Evolutionary conservation across 139 green algal genomes (phyloP), one percentile per base, ranked within the genome.

Genomic region (Zygnema cylindricum): DNA sequence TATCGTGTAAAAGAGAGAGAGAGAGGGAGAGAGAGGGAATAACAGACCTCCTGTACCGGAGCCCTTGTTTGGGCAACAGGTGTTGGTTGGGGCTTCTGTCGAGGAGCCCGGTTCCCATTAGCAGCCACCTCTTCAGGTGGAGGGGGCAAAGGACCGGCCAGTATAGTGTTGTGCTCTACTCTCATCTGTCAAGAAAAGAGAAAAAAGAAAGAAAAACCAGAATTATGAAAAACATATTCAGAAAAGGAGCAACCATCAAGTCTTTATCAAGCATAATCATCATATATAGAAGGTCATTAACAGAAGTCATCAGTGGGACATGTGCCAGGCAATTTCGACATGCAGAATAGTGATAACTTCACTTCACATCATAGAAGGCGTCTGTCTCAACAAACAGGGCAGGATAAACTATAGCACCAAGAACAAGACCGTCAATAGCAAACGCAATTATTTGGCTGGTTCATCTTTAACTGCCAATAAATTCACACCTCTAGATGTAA

Each of bases 111-210:
- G 16, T 7, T 7, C 16, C 7, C 49, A 16, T 63, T 16, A 25
- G 16, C 49, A 7, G 49, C 49, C 7, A 63, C 49, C 16, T 63
- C 49, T 63, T 7, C 49, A 63, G 49, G 49, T 7, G 49, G 16
- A 25, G 49, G 49, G 49, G 16, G 49, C 7, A 16, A 16, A 16
- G 71, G 71, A 11, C 71, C 71, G 7, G 71, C 71, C 38, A 79
- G 71, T 79, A 79, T 79, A 11, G 71, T 43, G 38, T 16, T 79
- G 71, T 79, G 71, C 71, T 79, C 71, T 16, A 79, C 36, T 16
- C 16, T 79, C 71, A 79, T 16, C 71, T 79, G 71, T 43, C 71
- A 79, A 16, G 36, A 43, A 7, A 43, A 11, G 7, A 16, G 7
- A 63, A 63, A 63, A 7, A 25, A 25, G 49, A 16, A 63, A 63